Percentiles rank a stretch among this genome's conserved stretches.
Conservation (phyloP, 345 rosid species). For the Arabidopsis arenosa region DNA sequence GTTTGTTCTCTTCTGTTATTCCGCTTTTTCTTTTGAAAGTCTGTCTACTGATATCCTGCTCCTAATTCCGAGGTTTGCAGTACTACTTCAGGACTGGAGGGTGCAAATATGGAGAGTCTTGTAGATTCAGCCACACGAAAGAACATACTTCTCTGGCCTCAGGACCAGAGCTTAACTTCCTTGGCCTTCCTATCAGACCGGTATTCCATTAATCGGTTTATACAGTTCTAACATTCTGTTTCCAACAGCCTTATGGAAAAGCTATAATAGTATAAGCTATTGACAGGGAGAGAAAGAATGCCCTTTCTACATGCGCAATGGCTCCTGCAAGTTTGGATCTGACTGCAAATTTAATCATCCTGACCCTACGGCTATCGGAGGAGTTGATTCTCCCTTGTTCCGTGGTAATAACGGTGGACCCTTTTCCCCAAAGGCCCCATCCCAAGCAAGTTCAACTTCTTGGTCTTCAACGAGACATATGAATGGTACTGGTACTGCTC, state of each 20-base stretch:
- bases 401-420: conserved; percentile 62
- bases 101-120: conserved; percentile 90
- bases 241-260: conserved; percentile 21
- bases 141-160: conserved; percentile 50
- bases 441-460: conserved; percentile 60
- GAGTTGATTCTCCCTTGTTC: conserved; percentile 58
- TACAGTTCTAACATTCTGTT: conserved; percentile 19
- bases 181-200: conserved; percentile 89
- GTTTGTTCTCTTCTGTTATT: background rate
- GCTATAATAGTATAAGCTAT: conserved; percentile 37
- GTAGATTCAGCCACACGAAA: conserved; percentile 83
- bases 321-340: conserved; percentile 89
- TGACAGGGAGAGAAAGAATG: conserved; percentile 93
- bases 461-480: conserved; percentile 76
- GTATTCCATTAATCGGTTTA: conserved; percentile 47
- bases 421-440: conserved; percentile 54
- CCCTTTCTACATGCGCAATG: conserved; percentile 93
- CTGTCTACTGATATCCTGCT: conserved; percentile 28
- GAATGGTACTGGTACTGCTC: conserved; percentile 60
- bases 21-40: background rate
- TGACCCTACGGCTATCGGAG: conserved; percentile 70
- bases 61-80: conserved; percentile 54
- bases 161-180: conserved; percentile 73
- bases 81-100: conserved; percentile 95
- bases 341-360: conserved; percentile 98